These are phyloP conservation scores for Pyrenochaeta sp. DNA, from an alignment of 2,329 filamentous ascomycete genomes.

Conservation along the genomic window DNA sequence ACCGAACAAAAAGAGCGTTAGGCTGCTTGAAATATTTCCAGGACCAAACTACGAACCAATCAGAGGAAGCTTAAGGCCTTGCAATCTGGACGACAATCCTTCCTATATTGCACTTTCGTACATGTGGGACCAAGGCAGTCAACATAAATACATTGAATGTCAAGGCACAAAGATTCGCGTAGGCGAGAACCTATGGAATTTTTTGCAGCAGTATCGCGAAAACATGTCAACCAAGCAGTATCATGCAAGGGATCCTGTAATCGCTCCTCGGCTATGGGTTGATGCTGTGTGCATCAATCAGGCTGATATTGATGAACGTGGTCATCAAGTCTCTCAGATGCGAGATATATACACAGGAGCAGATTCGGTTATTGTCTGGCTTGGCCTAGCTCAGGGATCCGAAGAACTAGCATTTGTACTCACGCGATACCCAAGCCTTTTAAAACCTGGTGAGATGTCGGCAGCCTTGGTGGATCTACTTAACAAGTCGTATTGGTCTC, in stretches of 20 bases:
- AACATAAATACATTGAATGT: conserved; percentile 8
- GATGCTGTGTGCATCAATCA: conserved; percentile 25
- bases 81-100: conserved; percentile 18
- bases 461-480: conserved; percentile 7
- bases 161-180: conserved; percentile 11
- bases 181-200: conserved; percentile 21
- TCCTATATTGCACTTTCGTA: conserved; percentile 22
- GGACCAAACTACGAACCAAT: conserved; percentile 11
- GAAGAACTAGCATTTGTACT: conserved; percentile 21
- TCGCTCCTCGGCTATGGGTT: conserved; percentile 13
- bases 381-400: conserved; percentile 7
- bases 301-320: conserved; percentile 16
- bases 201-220: conserved; percentile 20
- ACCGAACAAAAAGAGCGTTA: conserved; percentile 7
- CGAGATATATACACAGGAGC: conserved; percentile 20
- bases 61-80: conserved; percentile 1
- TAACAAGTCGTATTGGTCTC: conserved; percentile 20
- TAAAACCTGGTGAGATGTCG: conserved; percentile 13
- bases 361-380: conserved; percentile 19
- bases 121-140: conserved; percentile 20
- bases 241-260: conserved; percentile 1
- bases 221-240: conserved; percentile 7
- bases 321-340: conserved; percentile 18
- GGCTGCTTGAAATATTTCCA: conserved; percentile 13
- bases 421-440: conserved; percentile 10